Conservation (phyloP, 805 yeast species). For the Isabelozyma rhagii region DNA sequence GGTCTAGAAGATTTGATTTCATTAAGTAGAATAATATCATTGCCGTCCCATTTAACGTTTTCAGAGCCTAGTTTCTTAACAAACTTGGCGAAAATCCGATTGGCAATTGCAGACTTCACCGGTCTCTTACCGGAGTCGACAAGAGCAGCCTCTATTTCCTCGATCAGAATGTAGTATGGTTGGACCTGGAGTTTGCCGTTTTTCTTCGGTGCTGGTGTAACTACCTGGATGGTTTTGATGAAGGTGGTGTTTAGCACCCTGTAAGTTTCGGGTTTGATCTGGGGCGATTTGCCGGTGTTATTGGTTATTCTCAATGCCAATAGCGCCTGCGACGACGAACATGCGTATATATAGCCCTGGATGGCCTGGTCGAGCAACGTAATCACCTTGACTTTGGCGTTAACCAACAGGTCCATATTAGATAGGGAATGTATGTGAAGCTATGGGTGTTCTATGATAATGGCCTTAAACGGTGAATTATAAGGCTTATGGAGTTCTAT, state of each 20-base stretch:
- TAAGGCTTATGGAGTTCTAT: no score
- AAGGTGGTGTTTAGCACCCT: conserved; percentile 56
- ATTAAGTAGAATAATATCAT: conserved; percentile 33
- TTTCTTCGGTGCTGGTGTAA: conserved; percentile 29
- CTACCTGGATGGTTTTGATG: conserved; percentile 49
- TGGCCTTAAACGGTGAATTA: no score
- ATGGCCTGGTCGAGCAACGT: conserved; percentile 56
- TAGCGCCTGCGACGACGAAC: conserved; percentile 40
- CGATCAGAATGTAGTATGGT: conserved; percentile 15
- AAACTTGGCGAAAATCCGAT: conserved; percentile 16
- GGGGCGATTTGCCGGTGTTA: conserved; percentile 7
- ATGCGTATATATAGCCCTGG: conserved; percentile 64
- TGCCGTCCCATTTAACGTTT: conserved; percentile 26
- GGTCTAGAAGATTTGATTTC: conserved; percentile 40
- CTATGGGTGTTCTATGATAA: no score
- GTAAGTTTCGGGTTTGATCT: conserved; percentile 27
- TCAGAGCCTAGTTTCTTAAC: conserved; percentile 16
- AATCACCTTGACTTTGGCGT: conserved; percentile 51
- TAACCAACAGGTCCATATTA: conserved; percentile 4
- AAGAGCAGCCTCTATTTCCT: conserved; percentile 14
- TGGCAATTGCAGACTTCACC: conserved; percentile 11
- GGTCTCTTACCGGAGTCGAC: conserved; percentile 21
- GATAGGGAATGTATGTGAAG: background rate
- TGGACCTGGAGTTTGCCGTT: conserved; percentile 17
- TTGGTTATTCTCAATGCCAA: conserved; percentile 17